These are phyloP conservation scores for Suhomyces guaymorum DNA, from an alignment of 1,139 yeast species.

Conservation along the genomic window DNA sequence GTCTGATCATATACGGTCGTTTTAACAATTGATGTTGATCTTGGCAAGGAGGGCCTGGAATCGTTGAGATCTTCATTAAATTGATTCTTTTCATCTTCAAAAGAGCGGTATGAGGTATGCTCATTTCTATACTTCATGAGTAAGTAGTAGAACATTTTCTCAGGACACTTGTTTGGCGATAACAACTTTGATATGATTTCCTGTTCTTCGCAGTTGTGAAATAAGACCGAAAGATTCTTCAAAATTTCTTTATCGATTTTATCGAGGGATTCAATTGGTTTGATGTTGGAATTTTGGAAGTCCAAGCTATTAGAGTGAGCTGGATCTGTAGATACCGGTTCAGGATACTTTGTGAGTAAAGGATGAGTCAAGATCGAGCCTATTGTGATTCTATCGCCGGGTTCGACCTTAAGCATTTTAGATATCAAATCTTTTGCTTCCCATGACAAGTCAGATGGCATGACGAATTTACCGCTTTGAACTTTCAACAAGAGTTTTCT, in stretches of 20 bases:
- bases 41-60: slow-evolving; percentile 34
- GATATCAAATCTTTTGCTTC: slow-evolving; percentile 88
- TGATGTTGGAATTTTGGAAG: slow-evolving; percentile 37
- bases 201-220: slow-evolving; percentile 81
- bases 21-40: slow-evolving; percentile 49
- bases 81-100: slow-evolving; percentile 25
- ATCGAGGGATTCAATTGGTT: slow-evolving; percentile 49
- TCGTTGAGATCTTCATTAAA: slow-evolving; percentile 16
- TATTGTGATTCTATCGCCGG: slow-evolving; percentile 74
- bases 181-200: slow-evolving; percentile 61
- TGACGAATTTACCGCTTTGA: slow-evolving; percentile 80
- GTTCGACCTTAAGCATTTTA: slow-evolving; percentile 79
- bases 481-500: slow-evolving; percentile 83
- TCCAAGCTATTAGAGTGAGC: slow-evolving; percentile 26
- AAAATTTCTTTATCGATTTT: slow-evolving; percentile 82
- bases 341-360: slow-evolving; percentile 70
- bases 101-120: slow-evolving; percentile 37
- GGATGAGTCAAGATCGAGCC: slow-evolving; percentile 77
- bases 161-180: slow-evolving; percentile 66
- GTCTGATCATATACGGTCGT: slow-evolving; percentile 38
- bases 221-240: slow-evolving; percentile 80
- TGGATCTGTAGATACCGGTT: slow-evolving; percentile 23
- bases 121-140: slow-evolving; percentile 82
- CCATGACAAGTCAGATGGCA: slow-evolving; percentile 75
- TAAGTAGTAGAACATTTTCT: slow-evolving; percentile 86